A percentile compares a stretch with the other conserved stretches of the same genome.
phyloP scores from a whole-genome alignment of 2,329 filamentous ascomycete genomes.

The Myrmaecium sp. region DNA sequence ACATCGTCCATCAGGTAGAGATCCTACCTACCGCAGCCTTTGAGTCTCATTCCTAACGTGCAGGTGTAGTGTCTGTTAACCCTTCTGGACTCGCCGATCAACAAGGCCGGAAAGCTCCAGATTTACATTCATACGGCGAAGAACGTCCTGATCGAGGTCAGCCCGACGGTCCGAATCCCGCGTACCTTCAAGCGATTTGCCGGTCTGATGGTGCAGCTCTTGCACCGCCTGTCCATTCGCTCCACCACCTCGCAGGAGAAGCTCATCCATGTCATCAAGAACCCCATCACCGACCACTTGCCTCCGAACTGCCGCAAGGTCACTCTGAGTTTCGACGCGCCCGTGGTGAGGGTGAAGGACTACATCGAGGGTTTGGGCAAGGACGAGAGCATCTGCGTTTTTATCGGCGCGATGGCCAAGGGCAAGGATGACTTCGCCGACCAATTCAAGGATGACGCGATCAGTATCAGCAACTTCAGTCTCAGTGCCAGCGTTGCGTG shows the following conservation, averaged over 20 bases:
- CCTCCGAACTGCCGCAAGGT: conserved; percentile 96
- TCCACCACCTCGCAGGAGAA: conserved; percentile 97
- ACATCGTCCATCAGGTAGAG: conserved; percentile 94
- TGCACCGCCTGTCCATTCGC: conserved; percentile 88
- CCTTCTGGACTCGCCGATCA: conserved; percentile 91
- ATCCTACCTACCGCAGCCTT: conserved; percentile 4
- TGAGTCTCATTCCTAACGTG: too few relatives aligned
- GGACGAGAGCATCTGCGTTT: conserved; percentile 91
- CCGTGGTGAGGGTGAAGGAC: conserved; percentile 71
- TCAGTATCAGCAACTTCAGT: conserved; percentile 96
- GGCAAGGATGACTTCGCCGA: conserved; percentile 92
- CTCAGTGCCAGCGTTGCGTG: conserved; percentile 94
- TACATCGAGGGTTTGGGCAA: conserved; percentile 66
- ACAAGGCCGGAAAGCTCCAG: conserved; percentile 93
- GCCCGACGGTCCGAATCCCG: conserved; percentile 92
- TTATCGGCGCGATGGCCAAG: conserved; percentile 97
- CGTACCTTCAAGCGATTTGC: conserved; percentile 98
- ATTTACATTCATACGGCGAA: conserved; percentile 98
- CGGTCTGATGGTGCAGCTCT: conserved; percentile 92
- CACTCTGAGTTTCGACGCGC: conserved; percentile 84
- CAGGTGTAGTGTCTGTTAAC: conserved; percentile 84
- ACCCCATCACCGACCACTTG: conserved; percentile 92
- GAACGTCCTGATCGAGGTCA: conserved; percentile 93
- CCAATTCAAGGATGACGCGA: conserved; percentile 85
- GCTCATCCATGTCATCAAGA: conserved; percentile 91